phyloP scores from a whole-genome alignment of 2,329 filamentous ascomycete genomes.

The Stemphylium beticola region DNA sequence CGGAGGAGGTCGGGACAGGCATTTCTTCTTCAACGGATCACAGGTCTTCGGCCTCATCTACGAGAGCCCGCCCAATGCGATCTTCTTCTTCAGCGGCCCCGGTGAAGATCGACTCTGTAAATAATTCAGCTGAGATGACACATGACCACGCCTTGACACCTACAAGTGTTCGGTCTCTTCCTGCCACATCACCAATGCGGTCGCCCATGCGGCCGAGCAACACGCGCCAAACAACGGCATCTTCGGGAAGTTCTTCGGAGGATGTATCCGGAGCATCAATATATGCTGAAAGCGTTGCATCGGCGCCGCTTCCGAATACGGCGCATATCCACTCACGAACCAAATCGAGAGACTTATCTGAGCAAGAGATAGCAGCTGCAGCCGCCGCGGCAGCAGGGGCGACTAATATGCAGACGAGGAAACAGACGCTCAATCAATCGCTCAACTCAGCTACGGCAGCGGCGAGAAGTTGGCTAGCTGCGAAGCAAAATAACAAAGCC shows the following conservation, averaged over 20 bases:
- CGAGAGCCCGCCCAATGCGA: constrained; percentile 62
- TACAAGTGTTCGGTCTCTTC: constrained; percentile 68
- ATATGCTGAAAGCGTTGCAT: constrained; percentile 22
- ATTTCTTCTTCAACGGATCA: constrained; percentile 35
- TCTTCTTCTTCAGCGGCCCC: constrained; percentile 69
- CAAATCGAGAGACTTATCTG: constrained; percentile 27
- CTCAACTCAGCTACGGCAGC: constrained; percentile 59
- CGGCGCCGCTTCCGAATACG: constrained; percentile 8
- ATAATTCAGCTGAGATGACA: constrained; percentile 62
- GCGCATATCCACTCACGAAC: constrained; percentile 19
- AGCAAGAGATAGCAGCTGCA: constrained; percentile 31
- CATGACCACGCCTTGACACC: constrained; percentile 65
- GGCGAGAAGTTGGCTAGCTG: constrained; percentile 66
- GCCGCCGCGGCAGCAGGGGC: constrained; percentile 30
- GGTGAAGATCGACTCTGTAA: constrained; percentile 70
- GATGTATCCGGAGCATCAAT: constrained; percentile 34
- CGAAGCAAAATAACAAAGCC: constrained; percentile 48
- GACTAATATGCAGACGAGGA: constrained; percentile 20
- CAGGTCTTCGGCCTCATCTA: constrained; percentile 15
- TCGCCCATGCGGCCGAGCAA: constrained; percentile 53
- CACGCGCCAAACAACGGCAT: constrained; percentile 12
- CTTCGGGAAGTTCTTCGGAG: constrained; percentile 23
- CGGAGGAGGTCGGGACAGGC: constrained; percentile 25
- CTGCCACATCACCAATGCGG: constrained; percentile 60
- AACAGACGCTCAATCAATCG: constrained; percentile 43